phyloP scores from a whole-genome alignment of 2,329 filamentous ascomycete genomes.

The Neofusicoccum laricinum region DNA sequence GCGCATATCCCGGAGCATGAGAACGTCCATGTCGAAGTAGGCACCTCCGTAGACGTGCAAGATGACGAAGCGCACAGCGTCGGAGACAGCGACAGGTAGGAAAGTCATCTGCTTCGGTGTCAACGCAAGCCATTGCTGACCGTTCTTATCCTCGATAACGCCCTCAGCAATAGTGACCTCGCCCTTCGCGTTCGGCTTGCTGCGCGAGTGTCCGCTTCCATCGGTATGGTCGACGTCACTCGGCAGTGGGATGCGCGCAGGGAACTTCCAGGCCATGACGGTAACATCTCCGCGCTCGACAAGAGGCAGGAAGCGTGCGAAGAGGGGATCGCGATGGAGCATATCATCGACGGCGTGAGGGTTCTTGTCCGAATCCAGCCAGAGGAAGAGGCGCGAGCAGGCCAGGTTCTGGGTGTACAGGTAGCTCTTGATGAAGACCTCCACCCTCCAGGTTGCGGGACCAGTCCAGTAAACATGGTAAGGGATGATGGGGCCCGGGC shows the following conservation, averaged over 20 bases:
- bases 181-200: constrained; percentile 42
- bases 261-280: constrained; percentile 54
- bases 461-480: constrained; percentile 59
- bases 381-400: constrained; percentile 53
- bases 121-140: constrained; percentile 53
- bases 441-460: constrained; percentile 55
- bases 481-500: constrained; percentile 54
- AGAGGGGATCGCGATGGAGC: constrained; percentile 51
- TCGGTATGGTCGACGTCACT: constrained; percentile 47
- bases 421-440: constrained; percentile 56
- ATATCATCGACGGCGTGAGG: constrained; percentile 51
- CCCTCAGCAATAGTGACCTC: constrained; percentile 49
- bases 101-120: constrained; percentile 57
- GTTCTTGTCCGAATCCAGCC: constrained; percentile 54
- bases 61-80: constrained; percentile 55
- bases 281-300: constrained; percentile 53
- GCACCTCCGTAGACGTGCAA: constrained; percentile 53
- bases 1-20: constrained; percentile 56
- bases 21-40: constrained; percentile 57
- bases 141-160: constrained; percentile 48
- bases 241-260: constrained; percentile 51
- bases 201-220: constrained; percentile 47
- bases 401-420: constrained; percentile 57
- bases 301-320: constrained; percentile 52
- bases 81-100: constrained; percentile 56